Conservation (phyloP, 345 rosid genomes). For the Geranium rotundifolium region DNA sequence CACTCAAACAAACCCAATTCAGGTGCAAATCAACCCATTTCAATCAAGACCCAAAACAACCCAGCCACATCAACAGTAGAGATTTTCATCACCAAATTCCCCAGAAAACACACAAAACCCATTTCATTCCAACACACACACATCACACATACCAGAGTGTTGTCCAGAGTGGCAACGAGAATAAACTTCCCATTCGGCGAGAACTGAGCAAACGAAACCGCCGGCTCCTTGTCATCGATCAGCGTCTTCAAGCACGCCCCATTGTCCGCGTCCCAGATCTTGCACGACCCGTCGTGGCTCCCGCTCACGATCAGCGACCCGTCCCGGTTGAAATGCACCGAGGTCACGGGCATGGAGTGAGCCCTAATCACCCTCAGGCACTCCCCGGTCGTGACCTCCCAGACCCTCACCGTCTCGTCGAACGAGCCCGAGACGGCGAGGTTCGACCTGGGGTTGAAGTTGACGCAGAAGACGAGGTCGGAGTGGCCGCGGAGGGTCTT, state of each 20-base stretch:
- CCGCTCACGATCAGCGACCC: conserved; percentile 91
- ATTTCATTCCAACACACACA: too few relatives aligned
- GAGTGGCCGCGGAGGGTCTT: conserved; percentile 75
- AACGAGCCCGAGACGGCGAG: conserved; percentile 77
- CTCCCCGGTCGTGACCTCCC: conserved; percentile 90
- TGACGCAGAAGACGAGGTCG: conserved; percentile 75
- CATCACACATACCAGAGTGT: conserved; percentile 70
- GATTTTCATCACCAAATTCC: too few relatives aligned
- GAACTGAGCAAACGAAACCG: conserved; percentile 84
- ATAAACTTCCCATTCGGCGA: conserved; percentile 90
- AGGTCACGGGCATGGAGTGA: conserved; percentile 71
- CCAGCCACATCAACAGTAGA: too few relatives aligned
- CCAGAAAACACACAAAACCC: not conserved
- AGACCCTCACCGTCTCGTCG: conserved; percentile 75
- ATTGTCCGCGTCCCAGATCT: conserved; percentile 78
- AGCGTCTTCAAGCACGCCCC: conserved; percentile 74
- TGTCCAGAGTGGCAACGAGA: conserved; percentile 79
- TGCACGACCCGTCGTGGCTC: conserved; percentile 82
- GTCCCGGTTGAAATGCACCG: conserved; percentile 79
- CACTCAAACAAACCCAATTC: too few relatives aligned
- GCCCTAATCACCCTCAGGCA: conserved; percentile 53
- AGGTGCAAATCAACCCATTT: too few relatives aligned
- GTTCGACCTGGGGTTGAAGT: conserved; percentile 80
- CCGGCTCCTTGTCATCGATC: conserved; percentile 57
- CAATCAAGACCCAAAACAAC: too few relatives aligned